A percentile compares a stretch with the other conserved stretches of the same genome.
Evolutionary conservation across 2,329 filamentous ascomycete species (phyloP).

Genomic region (Juglanconis oblonga): DNA sequence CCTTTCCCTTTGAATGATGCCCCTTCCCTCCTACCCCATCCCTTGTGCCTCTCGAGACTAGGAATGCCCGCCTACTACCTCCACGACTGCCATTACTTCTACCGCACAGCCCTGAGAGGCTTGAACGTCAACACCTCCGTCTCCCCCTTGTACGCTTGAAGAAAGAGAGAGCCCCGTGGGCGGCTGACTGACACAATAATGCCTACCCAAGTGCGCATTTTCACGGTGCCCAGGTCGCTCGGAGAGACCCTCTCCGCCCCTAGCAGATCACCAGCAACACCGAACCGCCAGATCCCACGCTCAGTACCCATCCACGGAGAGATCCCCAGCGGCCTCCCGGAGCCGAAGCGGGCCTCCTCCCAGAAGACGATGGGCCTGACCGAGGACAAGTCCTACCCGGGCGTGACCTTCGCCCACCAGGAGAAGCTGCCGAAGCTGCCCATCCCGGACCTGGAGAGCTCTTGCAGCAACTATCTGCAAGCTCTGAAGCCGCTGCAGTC

Average conservation of each 20-base stretch:
- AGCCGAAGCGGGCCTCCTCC: constrained; percentile 29
- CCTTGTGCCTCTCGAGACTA: constrained; percentile 8
- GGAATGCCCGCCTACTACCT: constrained; percentile 79
- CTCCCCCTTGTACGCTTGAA: constrained; percentile 70
- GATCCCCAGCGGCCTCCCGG: constrained; percentile 29
- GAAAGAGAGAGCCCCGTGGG: constrained; percentile 11
- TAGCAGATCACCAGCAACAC: constrained; percentile 27
- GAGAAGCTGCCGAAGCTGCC: constrained; percentile 88
- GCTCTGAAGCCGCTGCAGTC: constrained; percentile 79
- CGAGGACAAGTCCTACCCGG: constrained; percentile 56
- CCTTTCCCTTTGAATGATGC: neutral
- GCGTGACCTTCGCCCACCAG: constrained; percentile 86
- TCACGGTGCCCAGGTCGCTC: constrained; percentile 67
- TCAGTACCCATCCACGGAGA: constrained; percentile 35
- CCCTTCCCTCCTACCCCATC: neutral
- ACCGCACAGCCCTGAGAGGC: constrained; percentile 82
- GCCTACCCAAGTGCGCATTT: constrained; percentile 66
- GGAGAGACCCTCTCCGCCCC: constrained; percentile 62
- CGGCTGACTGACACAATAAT: constrained; percentile 48
- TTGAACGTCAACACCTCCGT: constrained; percentile 78
- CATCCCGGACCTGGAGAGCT: constrained; percentile 81
- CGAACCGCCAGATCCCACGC: constrained; percentile 31
- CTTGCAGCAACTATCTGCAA: constrained; percentile 75
- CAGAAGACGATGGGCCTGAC: constrained; percentile 51
- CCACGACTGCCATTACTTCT: constrained; percentile 91